phyloP scores from a whole-genome alignment of 345 rosid species.

The Excoecaria agallocha region DNA sequence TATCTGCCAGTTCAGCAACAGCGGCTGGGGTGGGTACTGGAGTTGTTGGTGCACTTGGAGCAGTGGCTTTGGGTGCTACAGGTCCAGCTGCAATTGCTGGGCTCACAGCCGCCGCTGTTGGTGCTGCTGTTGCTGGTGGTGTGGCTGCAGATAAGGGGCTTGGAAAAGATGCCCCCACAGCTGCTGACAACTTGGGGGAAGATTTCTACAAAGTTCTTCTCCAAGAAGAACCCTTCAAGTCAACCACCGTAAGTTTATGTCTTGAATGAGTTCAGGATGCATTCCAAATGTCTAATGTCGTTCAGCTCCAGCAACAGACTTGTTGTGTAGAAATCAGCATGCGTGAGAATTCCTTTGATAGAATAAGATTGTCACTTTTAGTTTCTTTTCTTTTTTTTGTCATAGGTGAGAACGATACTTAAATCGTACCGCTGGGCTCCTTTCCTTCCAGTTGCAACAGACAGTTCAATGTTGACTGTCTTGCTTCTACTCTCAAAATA shows the following conservation, averaged over 20 bases:
- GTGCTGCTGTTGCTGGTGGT: slow-evolving; percentile 83
- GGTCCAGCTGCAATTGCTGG: slow-evolving; percentile 76
- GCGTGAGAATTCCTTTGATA: background rate
- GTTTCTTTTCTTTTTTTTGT: background rate
- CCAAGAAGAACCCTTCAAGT: slow-evolving; percentile 84
- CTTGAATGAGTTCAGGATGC: background rate
- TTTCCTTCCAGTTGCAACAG: slow-evolving; percentile 66
- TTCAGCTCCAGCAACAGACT: background rate
- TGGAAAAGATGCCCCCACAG: slow-evolving; percentile 66
- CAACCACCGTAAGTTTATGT: slow-evolving; percentile 52
- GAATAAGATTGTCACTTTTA: background rate
- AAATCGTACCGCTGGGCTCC: slow-evolving; percentile 82
- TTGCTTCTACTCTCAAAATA: slow-evolving; percentile 77
- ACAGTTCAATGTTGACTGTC: slow-evolving; percentile 81
- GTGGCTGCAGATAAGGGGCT: slow-evolving; percentile 58
- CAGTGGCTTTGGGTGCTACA: slow-evolving; percentile 59
- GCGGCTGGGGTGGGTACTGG: slow-evolving; percentile 82
- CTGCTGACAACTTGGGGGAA: slow-evolving; percentile 63
- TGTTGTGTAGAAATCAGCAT: too few relatives aligned
- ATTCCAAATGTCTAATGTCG: background rate
- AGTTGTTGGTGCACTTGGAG: slow-evolving; percentile 74
- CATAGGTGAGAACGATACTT: slow-evolving; percentile 66
- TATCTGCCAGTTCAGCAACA: slow-evolving; percentile 66
- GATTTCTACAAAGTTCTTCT: slow-evolving; percentile 76
- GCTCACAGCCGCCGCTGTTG: slow-evolving; percentile 69